Base-by-base conservation (phyloP, 208 protist genomes). In the Crithidia expoeki region DNA sequence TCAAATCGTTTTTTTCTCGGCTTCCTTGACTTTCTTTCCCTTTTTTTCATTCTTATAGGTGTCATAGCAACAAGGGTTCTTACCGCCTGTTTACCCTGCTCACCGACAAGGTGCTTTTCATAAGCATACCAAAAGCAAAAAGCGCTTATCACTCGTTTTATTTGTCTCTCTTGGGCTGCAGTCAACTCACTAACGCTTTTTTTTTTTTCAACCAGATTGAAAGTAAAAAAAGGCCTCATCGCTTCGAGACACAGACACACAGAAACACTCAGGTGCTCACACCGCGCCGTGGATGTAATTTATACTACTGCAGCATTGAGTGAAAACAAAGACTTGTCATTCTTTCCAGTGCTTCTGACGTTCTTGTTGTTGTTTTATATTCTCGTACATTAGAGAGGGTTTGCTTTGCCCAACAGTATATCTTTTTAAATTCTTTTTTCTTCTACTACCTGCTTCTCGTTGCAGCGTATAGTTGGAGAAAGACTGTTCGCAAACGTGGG, bases 1-100 rank as follows among this genome's bases (percentile, higher is more conserved):
- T 28, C 59, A 40, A 14, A 5, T 71, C 50, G 32, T 62, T 53
- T 19, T 53, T 53, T 4, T 53, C 19, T 19, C 4, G 49, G 25
- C 7, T 53, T n/a, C 44, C 16, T 17, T 21, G 19, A 19, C 21
- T 49, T 49, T 7, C 16, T 21, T 21, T 21, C 4, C 21, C 4
- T 49, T 49, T 49, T 49, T 49, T 49, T 49, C 21, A 23, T 12
- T 17, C 6, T 49, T 49, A 19, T 17, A 49, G 4, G 44, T 49
- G 16, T 5, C 4, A 49, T 19, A 49, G 44, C 36, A 40, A 40
- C 36, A 40, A 40, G 9, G 36, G 36, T 14, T 14, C 12, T 14
- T 12, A 14, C 36, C 36, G 36, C 36, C 36, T 40, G 36, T 14
- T 40, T 40, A 12, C 36, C 36, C 12, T 40, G 9, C 36, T 14